These are phyloP conservation scores for Iberis pinnata DNA, from an alignment of 345 rosid species.

Conservation along the genomic window DNA sequence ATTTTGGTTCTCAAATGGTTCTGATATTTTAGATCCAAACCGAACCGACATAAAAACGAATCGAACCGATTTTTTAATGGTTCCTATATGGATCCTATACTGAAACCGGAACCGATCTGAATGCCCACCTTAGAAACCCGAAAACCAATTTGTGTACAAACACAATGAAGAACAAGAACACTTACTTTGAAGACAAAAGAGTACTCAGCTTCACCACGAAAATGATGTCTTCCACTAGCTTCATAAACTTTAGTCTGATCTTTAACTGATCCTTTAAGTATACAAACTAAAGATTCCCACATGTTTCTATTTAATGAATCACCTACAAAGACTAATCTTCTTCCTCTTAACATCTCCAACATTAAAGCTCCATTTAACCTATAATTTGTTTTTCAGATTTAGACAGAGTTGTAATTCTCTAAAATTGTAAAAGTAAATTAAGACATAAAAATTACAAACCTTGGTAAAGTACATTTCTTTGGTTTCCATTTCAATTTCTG, in stretches of 20 bases:
- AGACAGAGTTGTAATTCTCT: no score
- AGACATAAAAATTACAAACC: constrained; percentile 36
- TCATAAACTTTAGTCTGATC: constrained; percentile 64
- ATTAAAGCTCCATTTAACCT: constrained; percentile 64
- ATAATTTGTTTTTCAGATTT: not conserved
- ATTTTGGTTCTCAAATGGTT: no score
- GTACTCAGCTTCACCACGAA: constrained; percentile 77
- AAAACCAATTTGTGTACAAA: no score
- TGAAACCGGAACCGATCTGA: no score
- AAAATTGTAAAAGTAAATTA: no score
- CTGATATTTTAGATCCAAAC: no score
- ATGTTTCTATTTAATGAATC: constrained; percentile 92
- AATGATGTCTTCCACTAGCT: constrained; percentile 60
- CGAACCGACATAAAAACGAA: no score
- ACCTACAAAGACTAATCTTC: constrained; percentile 81
- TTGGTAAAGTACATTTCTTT: constrained; percentile 71
- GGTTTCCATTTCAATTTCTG: constrained; percentile 90
- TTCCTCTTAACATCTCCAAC: constrained; percentile 77
- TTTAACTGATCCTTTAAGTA: constrained; percentile 55
- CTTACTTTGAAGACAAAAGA: constrained; percentile 75
- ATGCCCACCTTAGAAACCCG: no score
- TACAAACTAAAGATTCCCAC: constrained; percentile 98
- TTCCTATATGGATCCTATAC: no score
- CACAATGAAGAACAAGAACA: not conserved
- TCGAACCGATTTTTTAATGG: no score